Conservation (phyloP, 176 grass and related monocot genomes). For the Musa troglodytarum region DNA sequence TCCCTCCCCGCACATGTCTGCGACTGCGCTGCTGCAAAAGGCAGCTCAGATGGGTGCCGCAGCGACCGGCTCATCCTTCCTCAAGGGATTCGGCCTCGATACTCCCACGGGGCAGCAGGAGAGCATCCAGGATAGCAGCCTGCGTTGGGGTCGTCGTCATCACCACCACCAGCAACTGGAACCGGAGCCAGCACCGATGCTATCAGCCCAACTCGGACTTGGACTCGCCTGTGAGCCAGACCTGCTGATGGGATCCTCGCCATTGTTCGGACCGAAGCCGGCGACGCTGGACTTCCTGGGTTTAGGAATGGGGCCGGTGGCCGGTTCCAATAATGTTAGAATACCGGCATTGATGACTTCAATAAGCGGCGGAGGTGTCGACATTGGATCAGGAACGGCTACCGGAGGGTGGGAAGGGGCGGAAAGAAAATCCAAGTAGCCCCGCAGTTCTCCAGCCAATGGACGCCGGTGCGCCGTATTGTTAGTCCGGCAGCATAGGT, state of each 20-base stretch:
- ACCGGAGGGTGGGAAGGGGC: slow-evolving; percentile 9
- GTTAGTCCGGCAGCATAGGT: too few species aligned
- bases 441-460: slow-evolving; percentile 34
- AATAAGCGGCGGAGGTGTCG: slow-evolving; percentile 28
- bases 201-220: slow-evolving; percentile 72
- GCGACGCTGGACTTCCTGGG: slow-evolving; percentile 83
- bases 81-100: slow-evolving; percentile 54
- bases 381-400: slow-evolving; percentile 30
- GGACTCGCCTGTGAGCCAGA: slow-evolving; percentile 60
- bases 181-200: slow-evolving; percentile 28
- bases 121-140: slow-evolving; percentile 20
- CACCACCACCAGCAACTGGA: slow-evolving; percentile 34
- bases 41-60: slow-evolving; percentile 86
- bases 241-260: slow-evolving; percentile 67
- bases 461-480: too few species aligned
- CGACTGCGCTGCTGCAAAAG: slow-evolving; percentile 85
- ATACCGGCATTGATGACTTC: slow-evolving; percentile 51
- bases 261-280: slow-evolving; percentile 59
- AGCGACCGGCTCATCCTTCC: slow-evolving; percentile 57
- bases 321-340: slow-evolving; percentile 25
- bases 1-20: slow-evolving; percentile 77
- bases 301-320: slow-evolving; percentile 54
- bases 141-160: slow-evolving; percentile 32
- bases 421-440: slow-evolving; percentile 42
- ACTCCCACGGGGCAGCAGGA: slow-evolving; percentile 33